phyloP scores from a whole-genome alignment of 768 basidiomycete genomes.

The Postia placenta region DNA sequence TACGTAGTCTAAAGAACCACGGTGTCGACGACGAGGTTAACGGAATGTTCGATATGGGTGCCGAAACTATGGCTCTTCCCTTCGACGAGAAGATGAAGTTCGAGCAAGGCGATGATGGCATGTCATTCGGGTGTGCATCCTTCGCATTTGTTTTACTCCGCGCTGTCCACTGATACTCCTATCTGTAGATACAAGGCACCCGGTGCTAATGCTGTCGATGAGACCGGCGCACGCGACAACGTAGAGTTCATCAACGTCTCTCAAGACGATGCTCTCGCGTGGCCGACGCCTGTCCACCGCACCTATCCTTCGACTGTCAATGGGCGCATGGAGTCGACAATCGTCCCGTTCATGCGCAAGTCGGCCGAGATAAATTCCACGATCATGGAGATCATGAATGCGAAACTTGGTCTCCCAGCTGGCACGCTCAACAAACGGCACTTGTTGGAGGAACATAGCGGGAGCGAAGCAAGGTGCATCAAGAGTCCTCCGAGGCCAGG shows the following conservation, averaged over 20 bases:
- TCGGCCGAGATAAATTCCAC: slow-evolving; percentile 22
- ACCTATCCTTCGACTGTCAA: slow-evolving; percentile 25
- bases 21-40: slow-evolving; percentile 28
- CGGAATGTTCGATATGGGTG: slow-evolving; percentile 35
- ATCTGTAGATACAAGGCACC: slow-evolving; percentile 20
- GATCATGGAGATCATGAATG: slow-evolving; percentile 23
- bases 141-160: neutral
- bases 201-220: slow-evolving; percentile 26
- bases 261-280: slow-evolving; percentile 29
- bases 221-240: slow-evolving; percentile 22
- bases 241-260: slow-evolving; percentile 29
- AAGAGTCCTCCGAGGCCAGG: slow-evolving; percentile 23
- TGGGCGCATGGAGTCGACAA: slow-evolving; percentile 20
- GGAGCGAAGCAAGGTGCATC: slow-evolving; percentile 29
- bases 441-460: slow-evolving; percentile 21
- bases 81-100: slow-evolving; percentile 35
- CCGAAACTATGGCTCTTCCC: slow-evolving; percentile 32
- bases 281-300: slow-evolving; percentile 22
- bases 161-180: neutral
- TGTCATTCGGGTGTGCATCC: slow-evolving; percentile 27
- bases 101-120: slow-evolving; percentile 35
- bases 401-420: slow-evolving; percentile 23
- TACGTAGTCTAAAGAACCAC: slow-evolving; percentile 24
- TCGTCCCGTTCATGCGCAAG: slow-evolving; percentile 20
- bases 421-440: slow-evolving; percentile 24